Conservation (phyloP, 352 stramenopile species). For the Albugo candida region DNA sequence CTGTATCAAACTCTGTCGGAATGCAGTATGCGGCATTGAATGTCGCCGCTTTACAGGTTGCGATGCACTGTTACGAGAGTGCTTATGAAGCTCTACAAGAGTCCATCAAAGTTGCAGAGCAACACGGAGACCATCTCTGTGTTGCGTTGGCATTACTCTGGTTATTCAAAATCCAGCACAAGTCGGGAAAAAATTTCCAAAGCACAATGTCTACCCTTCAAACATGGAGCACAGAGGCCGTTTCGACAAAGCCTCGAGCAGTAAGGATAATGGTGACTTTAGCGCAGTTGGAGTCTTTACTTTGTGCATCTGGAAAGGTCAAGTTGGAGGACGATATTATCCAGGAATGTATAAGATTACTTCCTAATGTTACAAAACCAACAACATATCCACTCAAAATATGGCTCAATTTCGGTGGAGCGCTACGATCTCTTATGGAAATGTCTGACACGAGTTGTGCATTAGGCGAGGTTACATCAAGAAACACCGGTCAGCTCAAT, state of each 20-base stretch:
- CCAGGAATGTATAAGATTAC: conserved; percentile 7
- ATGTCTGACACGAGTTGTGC: conserved; percentile 1
- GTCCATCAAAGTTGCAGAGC: conserved; percentile 82
- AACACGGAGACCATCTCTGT: conserved; percentile 82
- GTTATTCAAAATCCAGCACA: conserved; percentile 51
- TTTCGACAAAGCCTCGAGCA: conserved; percentile 30
- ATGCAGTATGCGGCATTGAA: conserved; percentile 85
- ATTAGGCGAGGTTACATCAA: not conserved
- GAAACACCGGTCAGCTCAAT: conserved; percentile 14
- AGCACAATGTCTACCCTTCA: conserved; percentile 23
- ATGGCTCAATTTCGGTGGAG: conserved; percentile 1
- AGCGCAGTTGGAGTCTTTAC: conserved; percentile 25
- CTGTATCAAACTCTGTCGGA: conserved; percentile 6
- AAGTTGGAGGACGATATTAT: not conserved
- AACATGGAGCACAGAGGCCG: conserved; percentile 34
- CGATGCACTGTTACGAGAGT: conserved; percentile 59
- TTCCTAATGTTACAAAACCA: conserved; percentile 24
- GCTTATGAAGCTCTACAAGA: conserved; percentile 81
- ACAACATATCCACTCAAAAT: conserved; percentile 7
- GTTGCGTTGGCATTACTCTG: conserved; percentile 84
- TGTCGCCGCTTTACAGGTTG: conserved; percentile 69
- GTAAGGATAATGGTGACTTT: conserved; percentile 26
- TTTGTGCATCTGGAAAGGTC: conserved; percentile 12
- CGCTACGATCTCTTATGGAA: conserved; percentile 4
- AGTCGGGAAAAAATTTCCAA: conserved; percentile 31